These are phyloP conservation scores for Linum usitatissimum DNA, from an alignment of 345 rosid species.

Conservation along the genomic window DNA sequence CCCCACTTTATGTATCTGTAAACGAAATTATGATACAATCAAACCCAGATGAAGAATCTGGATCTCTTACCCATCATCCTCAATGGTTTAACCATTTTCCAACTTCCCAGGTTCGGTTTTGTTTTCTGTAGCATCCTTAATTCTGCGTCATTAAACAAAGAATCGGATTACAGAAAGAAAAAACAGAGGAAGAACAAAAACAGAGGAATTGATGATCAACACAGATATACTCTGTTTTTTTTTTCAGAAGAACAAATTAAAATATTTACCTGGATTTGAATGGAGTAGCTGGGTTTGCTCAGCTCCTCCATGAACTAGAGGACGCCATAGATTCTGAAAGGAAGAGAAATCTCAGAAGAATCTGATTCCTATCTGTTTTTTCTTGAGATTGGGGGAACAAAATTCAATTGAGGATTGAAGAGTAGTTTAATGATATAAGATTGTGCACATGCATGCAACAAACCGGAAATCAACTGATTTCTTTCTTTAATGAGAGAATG, in stretches of 20 bases:
- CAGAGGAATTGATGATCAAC: no score
- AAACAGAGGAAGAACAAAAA: not conserved
- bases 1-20: no score
- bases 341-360: not conserved
- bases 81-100: not conserved
- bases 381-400: not conserved
- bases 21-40: no score
- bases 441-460: not conserved
- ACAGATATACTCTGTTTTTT: no score
- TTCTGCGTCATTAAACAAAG: slow-evolving; percentile 6
- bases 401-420: not conserved
- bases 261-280: no score
- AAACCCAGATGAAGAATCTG: slow-evolving; percentile 28
- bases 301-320: not conserved
- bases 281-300: no score
- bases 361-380: not conserved
- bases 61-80: slow-evolving; percentile 9
- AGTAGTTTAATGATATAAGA: not conserved
- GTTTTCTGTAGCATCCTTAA: slow-evolving; percentile 11
- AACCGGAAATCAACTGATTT: not conserved
- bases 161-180: not conserved
- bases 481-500: no score
- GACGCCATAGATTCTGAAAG: not conserved
- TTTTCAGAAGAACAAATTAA: no score
- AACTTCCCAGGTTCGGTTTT: slow-evolving; percentile 15